These are phyloP conservation scores for Penicillium roqueforti DNA, from an alignment of 495 filamentous ascomycete species.

Conservation along the genomic window DNA sequence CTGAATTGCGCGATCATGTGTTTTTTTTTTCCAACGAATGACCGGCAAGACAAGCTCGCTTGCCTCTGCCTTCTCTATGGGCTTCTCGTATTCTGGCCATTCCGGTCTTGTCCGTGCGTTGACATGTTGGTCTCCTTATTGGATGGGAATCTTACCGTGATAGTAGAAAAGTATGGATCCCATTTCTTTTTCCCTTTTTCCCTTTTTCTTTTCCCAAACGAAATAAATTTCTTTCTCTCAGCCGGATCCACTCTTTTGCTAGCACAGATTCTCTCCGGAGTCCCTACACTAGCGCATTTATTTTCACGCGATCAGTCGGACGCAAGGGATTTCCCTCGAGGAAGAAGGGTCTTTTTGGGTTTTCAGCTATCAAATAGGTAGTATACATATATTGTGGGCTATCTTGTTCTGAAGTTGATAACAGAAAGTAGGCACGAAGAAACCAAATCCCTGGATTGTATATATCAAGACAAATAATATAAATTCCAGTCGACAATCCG, in stretches of 20 bases:
- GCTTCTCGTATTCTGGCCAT: conserved; percentile 24
- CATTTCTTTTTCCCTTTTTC: neutral
- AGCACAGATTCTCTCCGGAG: conserved; percentile 15
- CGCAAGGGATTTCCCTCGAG: conserved; percentile 11
- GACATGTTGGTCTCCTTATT: conserved; percentile 5
- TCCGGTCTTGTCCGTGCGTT: conserved; percentile 21
- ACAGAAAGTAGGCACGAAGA: too few relatives aligned
- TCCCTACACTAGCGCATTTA: conserved; percentile 8
- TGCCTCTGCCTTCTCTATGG: conserved; percentile 20
- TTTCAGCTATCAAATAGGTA: neutral
- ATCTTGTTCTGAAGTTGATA: neutral
- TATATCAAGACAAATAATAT: too few relatives aligned
- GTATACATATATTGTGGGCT: too few relatives aligned
- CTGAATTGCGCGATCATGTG: conserved; percentile 2
- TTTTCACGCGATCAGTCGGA: conserved; percentile 12
- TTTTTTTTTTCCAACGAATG: conserved; percentile 9
- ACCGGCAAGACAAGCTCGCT: conserved; percentile 16
- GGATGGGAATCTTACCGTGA: conserved; percentile 15
- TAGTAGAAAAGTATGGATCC: conserved; percentile 5
- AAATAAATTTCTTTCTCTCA: neutral
- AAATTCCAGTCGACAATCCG: neutral
- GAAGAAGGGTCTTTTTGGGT: neutral
- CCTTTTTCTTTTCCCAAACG: neutral
- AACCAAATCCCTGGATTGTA: too few relatives aligned
- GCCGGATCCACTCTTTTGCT: conserved; percentile 4